phyloP scores from a whole-genome alignment of 176 grass and related monocot species.

The Triticum dicoccoides region DNA sequence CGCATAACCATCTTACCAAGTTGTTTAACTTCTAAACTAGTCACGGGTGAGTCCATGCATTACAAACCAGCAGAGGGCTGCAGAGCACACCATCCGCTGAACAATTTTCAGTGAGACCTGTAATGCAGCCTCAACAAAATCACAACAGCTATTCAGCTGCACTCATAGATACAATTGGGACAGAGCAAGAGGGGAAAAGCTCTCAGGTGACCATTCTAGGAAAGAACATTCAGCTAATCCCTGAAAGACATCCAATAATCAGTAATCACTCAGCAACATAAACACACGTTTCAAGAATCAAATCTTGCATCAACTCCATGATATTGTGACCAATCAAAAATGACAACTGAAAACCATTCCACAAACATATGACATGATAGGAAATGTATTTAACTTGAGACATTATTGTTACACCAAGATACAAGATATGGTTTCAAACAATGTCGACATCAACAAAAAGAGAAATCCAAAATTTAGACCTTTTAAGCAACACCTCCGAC shows the following conservation, averaged over 20 bases:
- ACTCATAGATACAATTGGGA: neutral
- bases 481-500: conserved; percentile 20
- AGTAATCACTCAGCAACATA: neutral
- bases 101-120: neutral
- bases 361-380: neutral
- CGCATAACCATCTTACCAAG: neutral
- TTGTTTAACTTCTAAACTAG: neutral
- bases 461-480: neutral
- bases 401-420: neutral
- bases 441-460: neutral
- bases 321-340: neutral
- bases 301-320: neutral
- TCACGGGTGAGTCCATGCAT: neutral
- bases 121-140: neutral
- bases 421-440: neutral
- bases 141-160: neutral
- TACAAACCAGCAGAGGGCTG: neutral
- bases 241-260: neutral
- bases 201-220: neutral
- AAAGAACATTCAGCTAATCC: neutral
- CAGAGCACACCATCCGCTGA: neutral
- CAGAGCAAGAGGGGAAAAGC: neutral
- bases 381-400: neutral
- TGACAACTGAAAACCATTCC: neutral
- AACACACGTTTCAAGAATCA: neutral